Base-by-base conservation (phyloP, 2,329 filamentous ascomycete species). In the Emericellopsis cladophorae region DNA sequence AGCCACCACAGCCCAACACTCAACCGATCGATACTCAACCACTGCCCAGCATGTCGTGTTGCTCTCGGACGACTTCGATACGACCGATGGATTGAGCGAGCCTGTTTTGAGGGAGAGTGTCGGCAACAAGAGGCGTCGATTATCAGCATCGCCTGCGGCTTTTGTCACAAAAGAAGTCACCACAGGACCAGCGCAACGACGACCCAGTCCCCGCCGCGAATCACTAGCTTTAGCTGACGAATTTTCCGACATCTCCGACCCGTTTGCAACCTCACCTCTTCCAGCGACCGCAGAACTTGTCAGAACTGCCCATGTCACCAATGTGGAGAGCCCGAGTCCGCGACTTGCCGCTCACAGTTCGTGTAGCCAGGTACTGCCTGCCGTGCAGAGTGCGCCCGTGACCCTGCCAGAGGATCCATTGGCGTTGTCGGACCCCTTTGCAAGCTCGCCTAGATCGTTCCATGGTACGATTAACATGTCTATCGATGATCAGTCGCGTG, bases 31-130 rank as follows among this genome's bases (percentile, higher is more conserved):
- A 29, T 9, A 9, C 12, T 7, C 26, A 29, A 29, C 26, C 8
- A 29, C 12, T 9, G 4, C 26, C 26, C 26, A 29, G 26, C 9
- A 21, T 18, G 18, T 34, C 14, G 31, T 21, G 39, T 11, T 40
- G 7, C 31, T 42, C 11, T 42, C 40, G 15, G 40, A 42, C 21
- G 66, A 69, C 35, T 66, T 65, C 38, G 63, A 69, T 34, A 58
- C 54, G 7, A 65, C 59, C 1, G 53, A 59, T 5, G 58, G 63
- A 8, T 43, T 66, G 2, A 58, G 61, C 7, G 54, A 57, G 7
- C 48, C 41, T 44, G 52, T 37, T 40, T 33, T 46, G 38, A 34
- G 29, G 6, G 48, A 53, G 9, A 22, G 44, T 3, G 42, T 48
- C 4, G 52, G 53, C 5, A 51, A 51, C 5, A 37, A 37, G n/a